These are phyloP conservation scores for Aspergillus persii DNA, from an alignment of 2,329 filamentous ascomycete species.

Conservation along the genomic window DNA sequence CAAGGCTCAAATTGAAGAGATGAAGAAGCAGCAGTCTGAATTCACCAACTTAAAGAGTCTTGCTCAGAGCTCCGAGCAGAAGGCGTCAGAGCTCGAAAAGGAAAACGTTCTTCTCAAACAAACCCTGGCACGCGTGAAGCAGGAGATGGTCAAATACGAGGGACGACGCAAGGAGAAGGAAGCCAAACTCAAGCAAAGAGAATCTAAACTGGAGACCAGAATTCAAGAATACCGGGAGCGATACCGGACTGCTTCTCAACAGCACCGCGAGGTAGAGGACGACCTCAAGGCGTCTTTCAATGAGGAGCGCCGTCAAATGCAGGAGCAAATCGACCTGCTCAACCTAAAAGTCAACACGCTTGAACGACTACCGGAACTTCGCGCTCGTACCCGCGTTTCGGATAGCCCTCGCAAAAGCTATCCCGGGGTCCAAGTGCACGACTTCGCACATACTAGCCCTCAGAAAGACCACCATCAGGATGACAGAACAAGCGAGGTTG, in stretches of 20 bases:
- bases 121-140: constrained; percentile 40
- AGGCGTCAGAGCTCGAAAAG: constrained; percentile 39
- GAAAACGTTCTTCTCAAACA: constrained; percentile 43
- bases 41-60: constrained; percentile 35
- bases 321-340: constrained; percentile 38
- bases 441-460: constrained; percentile 23
- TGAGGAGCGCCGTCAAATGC: constrained; percentile 40
- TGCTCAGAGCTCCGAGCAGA: constrained; percentile 40
- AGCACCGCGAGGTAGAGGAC: constrained; percentile 38
- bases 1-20: constrained; percentile 34
- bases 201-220: constrained; percentile 38
- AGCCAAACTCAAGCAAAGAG: constrained; percentile 39
- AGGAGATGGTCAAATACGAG: constrained; percentile 44
- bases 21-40: constrained; percentile 32
- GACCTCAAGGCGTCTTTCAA: constrained; percentile 32
- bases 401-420: constrained; percentile 30
- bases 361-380: constrained; percentile 25
- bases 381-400: constrained; percentile 19
- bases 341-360: constrained; percentile 29
- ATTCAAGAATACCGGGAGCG: constrained; percentile 43
- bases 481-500: constrained; percentile 31
- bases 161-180: constrained; percentile 44
- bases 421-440: constrained; percentile 28
- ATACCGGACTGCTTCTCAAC: constrained; percentile 33
- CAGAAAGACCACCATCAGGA: constrained; percentile 13